Conservation (phyloP, 768 basidiomycete genomes). For the Tricholoma furcatifolium region DNA sequence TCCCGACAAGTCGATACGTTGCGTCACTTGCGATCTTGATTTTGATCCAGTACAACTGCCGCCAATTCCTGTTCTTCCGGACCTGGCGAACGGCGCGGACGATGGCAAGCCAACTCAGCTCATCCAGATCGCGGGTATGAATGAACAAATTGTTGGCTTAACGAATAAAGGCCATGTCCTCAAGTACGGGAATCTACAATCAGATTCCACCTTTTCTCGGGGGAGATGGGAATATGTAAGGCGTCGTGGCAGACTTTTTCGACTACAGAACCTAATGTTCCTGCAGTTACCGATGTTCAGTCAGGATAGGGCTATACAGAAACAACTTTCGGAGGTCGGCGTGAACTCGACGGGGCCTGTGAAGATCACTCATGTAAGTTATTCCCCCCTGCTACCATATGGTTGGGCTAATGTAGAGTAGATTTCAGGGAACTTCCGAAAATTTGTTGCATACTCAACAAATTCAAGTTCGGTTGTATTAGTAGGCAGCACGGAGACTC, state of each 20-base stretch:
- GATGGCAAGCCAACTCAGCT: constrained; percentile 42
- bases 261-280: not conserved
- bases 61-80: constrained; percentile 58
- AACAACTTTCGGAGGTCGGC: constrained; percentile 18
- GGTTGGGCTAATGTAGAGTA: constrained; percentile 27
- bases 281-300: constrained; percentile 72
- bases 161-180: constrained; percentile 80
- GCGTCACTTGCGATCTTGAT: constrained; percentile 57
- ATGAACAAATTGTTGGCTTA: constrained; percentile 71
- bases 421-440: constrained; percentile 82
- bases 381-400: not conserved
- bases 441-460: constrained; percentile 82
- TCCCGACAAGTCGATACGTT: constrained; percentile 49
- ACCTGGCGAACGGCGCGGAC: constrained; percentile 31
- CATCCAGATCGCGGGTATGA: constrained; percentile 80
- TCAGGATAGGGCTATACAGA: constrained; percentile 50
- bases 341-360: constrained; percentile 40
- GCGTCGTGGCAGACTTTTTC: not conserved
- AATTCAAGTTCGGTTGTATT: constrained; percentile 71
- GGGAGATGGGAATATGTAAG: constrained; percentile 75
- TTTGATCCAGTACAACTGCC: constrained; percentile 59
- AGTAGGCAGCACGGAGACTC: constrained; percentile 57
- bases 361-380: constrained; percentile 79
- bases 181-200: constrained; percentile 49
- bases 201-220: constrained; percentile 33